A percentile compares a stretch with the other conserved stretches of the same genome.
These are phyloP conservation scores for Erysiphe pisi DNA, from an alignment of 2,329 filamentous ascomycete genomes.

Conservation along the genomic window DNA sequence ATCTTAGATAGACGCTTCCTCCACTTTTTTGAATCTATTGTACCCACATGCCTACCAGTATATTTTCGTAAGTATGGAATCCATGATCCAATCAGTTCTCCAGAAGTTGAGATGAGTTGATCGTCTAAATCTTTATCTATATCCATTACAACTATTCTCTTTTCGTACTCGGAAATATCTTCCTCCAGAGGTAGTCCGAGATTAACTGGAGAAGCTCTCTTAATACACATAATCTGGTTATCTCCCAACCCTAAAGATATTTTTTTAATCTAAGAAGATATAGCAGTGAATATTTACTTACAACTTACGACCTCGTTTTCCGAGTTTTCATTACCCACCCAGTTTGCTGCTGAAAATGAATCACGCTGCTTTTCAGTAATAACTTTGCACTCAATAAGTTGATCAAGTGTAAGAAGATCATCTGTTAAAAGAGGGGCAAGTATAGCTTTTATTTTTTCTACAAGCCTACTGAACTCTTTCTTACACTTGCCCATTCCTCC, in stretches of 20 bases:
- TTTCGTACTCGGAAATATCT: constrained; percentile 22
- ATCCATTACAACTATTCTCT: constrained; percentile 29
- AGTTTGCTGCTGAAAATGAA: constrained; percentile 46
- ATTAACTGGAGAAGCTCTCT: constrained; percentile 24
- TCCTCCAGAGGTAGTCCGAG: constrained; percentile 29
- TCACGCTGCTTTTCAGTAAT: constrained; percentile 53
- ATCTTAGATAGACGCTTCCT: constrained; percentile 31
- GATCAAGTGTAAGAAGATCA: constrained; percentile 44
- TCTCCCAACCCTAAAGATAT: constrained; percentile 27
- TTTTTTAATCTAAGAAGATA: background rate
- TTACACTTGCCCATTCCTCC: constrained; percentile 28
- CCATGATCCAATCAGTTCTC: constrained; percentile 33
- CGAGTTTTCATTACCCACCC: constrained; percentile 29
- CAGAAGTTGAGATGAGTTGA: constrained; percentile 31
- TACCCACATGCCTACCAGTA: constrained; percentile 32
- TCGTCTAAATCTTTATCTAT: constrained; percentile 31
- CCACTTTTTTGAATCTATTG: constrained; percentile 30
- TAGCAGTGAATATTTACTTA: background rate
- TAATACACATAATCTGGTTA: constrained; percentile 26
- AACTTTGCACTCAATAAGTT: constrained; percentile 46
- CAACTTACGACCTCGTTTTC: constrained; percentile 21
- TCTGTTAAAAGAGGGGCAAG: constrained; percentile 38
- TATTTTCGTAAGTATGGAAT: constrained; percentile 32
- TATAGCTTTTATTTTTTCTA: constrained; percentile 28
- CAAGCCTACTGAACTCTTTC: constrained; percentile 25